These are phyloP conservation scores for Alternaria brassicae DNA, from an alignment of 2,329 filamentous ascomycete species.

Conservation along the genomic window DNA sequence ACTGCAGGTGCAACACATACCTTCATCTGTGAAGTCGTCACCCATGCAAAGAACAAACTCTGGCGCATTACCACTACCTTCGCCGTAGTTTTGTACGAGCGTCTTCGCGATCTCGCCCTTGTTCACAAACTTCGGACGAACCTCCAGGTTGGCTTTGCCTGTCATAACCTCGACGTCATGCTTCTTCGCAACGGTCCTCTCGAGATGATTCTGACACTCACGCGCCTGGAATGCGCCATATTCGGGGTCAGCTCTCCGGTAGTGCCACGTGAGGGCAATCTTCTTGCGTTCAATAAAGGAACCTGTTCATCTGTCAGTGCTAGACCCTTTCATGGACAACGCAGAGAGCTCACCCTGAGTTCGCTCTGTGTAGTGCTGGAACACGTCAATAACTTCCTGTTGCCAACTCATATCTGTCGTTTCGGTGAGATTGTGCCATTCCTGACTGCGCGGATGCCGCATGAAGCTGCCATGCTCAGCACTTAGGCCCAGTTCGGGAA, in stretches of 20 bases:
- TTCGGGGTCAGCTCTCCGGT: conserved; percentile 87
- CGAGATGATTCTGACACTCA: conserved; percentile 82
- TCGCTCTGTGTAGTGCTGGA: conserved; percentile 86
- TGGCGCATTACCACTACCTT: conserved; percentile 63
- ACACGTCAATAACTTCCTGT: conserved; percentile 79
- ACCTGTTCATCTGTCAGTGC: conserved; percentile 57
- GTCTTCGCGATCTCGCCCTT: conserved; percentile 94
- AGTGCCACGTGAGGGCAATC: conserved; percentile 96
- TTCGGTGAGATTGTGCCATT: conserved; percentile 90
- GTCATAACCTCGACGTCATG: conserved; percentile 97
- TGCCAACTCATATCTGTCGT: conserved; percentile 93
- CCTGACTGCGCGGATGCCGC: conserved; percentile 74
- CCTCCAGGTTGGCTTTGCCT: conserved; percentile 95
- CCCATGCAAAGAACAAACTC: conserved; percentile 92
- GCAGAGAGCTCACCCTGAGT: conserved; percentile 70
- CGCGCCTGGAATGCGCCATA: conserved; percentile 80
- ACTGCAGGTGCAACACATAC: conserved; percentile 55
- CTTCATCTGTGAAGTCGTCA: conserved; percentile 97
- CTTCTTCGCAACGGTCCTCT: conserved; percentile 74
- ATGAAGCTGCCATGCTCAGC: conserved; percentile 98
- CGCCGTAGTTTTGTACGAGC: conserved; percentile 75
- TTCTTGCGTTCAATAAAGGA: conserved; percentile 95
- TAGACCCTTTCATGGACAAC: neutral
- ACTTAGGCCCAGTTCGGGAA: conserved; percentile 86
- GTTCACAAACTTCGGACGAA: conserved; percentile 96